Percentiles rank a stretch among this genome's conserved stretches.
Evolutionary conservation across 2,329 filamentous ascomycete species (phyloP).

Genomic region (Fusarium sp.): DNA sequence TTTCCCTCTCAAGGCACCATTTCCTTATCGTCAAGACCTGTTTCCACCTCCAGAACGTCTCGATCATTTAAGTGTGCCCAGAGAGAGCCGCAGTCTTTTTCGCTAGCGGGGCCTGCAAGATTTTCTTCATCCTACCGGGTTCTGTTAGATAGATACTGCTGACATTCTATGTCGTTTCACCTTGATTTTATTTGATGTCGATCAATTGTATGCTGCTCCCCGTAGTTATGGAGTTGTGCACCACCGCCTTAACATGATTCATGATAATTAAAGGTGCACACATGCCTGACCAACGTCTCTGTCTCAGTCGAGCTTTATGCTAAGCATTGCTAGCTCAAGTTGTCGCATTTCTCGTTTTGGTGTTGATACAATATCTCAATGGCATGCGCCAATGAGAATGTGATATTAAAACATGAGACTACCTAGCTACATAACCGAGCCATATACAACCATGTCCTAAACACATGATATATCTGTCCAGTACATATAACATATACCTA

Average conservation of each 20-base stretch:
- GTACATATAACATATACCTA: neutral
- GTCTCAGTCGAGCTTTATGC: too few relatives aligned
- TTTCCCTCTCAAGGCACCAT: conserved; percentile 72
- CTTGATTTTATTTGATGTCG: neutral
- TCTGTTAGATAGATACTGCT: conserved; percentile 98
- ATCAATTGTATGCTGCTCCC: neutral
- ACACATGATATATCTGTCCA: conserved; percentile 21
- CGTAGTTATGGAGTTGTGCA: neutral
- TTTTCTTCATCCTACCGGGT: conserved; percentile 70
- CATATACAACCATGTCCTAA: conserved; percentile 26
- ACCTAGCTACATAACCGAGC: conserved; percentile 28
- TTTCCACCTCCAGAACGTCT: conserved; percentile 75
- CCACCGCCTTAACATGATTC: too few relatives aligned
- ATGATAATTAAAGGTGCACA: too few relatives aligned
- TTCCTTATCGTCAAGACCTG: conserved; percentile 96
- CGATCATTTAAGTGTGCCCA: conserved; percentile 95
- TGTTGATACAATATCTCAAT: neutral
- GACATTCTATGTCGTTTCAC: conserved; percentile 63
- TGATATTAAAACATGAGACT: conserved; percentile 38
- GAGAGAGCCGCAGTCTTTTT: conserved; percentile 88
- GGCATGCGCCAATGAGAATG: conserved; percentile 2
- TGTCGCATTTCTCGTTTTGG: neutral
- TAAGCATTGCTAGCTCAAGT: neutral
- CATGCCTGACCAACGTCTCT: too few relatives aligned
- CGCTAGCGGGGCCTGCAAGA: conserved; percentile 93